Evolutionary conservation across 2,329 filamentous ascomycete species (phyloP), one percentile per base, ranked within the genome.

Genomic region (Cladorrhinum sp.): DNA sequence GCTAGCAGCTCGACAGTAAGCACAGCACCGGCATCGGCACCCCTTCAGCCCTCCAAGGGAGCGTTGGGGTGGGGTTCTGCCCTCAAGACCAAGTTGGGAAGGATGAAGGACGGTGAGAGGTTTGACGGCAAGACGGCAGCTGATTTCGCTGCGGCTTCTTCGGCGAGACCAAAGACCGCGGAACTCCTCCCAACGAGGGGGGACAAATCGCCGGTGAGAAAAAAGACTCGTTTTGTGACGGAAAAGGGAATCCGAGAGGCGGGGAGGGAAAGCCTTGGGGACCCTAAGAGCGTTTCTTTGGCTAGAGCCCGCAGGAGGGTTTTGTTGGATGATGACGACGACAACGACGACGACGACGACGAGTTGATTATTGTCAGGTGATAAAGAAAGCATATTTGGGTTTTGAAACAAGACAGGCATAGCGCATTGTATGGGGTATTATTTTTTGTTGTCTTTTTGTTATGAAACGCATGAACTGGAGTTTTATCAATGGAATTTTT

Each of bases 211-310:
- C 84, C 84, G 0, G 80, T 85, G 30, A 80, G 83, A 66, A 88
- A 91, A 75, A 91, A 91, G 80, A 92, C 89, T 56, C 80, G 89
- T n/a, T 92, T 93, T 70, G 82, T 92, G 46, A 91, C 90, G 24
- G 86, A 86, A 48, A 90, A 88, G 72, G 90, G 90, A 0, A 92
- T 93, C 64, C 83, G 86, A 58, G 89, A 91, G 73, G 89, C 90
- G 3, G 90, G 90, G 1, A 80, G 89, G 62, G 90, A 92, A 70
- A 92, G 89, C 69, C 71, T 92, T 1, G 86, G 87, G 9, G 82
- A 83, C 54, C 54, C 42, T 4, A 46, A 18, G 6, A 46, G 42
- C 42, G 16, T 46, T 18, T 18, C 60, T 24, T 33, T 68, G 5
- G 62, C 55, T 46, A 33, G 46, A 52, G 39, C 7, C 28, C 16